phyloP scores from a whole-genome alignment of 805 yeast species.

The Millerago galiae region DNA sequence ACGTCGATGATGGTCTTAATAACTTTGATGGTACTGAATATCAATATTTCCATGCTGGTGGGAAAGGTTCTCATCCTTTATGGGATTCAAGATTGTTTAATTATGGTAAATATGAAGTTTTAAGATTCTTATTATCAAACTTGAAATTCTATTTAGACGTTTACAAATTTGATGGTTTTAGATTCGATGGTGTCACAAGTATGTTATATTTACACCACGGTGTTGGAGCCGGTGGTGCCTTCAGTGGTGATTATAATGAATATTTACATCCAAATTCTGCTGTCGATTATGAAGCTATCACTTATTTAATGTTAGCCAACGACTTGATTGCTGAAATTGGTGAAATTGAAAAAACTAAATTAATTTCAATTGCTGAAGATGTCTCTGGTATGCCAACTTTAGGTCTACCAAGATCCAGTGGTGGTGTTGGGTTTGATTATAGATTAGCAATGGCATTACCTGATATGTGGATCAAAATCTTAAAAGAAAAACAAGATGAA shows the following conservation, averaged over 20 bases:
- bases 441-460: constrained; percentile 96
- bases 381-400: constrained; percentile 97
- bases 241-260: constrained; percentile 89
- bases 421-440: constrained; percentile 94
- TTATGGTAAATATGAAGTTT: constrained; percentile 86
- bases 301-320: constrained; percentile 89
- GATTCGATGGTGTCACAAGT: constrained; percentile 95
- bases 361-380: constrained; percentile 88
- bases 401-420: constrained; percentile 62
- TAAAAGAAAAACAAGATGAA: constrained; percentile 80
- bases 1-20: constrained; percentile 89
- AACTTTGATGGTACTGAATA: constrained; percentile 93
- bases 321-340: constrained; percentile 55
- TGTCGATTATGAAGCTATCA: constrained; percentile 83
- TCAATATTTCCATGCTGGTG: constrained; percentile 91
- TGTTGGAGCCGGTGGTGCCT: constrained; percentile 71
- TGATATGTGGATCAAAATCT: constrained; percentile 96
- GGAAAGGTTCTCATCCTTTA: constrained; percentile 78
- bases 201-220: constrained; percentile 94
- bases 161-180: constrained; percentile 86
- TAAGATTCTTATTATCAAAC: constrained; percentile 79
- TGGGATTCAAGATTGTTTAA: constrained; percentile 98
- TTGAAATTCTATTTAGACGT: constrained; percentile 78
- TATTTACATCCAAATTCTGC: constrained; percentile 68
- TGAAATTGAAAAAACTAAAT: constrained; percentile 35